phyloP scores from a whole-genome alignment of 2,329 filamentous ascomycete species.

The Nemania diffusa region DNA sequence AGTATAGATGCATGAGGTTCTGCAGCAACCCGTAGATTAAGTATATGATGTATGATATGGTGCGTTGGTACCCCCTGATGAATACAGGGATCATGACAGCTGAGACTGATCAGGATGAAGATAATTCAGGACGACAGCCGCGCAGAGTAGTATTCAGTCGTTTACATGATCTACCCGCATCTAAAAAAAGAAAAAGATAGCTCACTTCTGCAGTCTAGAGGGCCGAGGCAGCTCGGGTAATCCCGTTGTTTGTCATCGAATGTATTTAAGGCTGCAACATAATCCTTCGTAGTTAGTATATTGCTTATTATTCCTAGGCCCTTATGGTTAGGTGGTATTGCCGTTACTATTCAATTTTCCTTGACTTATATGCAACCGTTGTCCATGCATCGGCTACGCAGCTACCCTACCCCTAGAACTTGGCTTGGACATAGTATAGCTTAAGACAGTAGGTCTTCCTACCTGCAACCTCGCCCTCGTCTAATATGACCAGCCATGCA shows the following conservation, averaged over 20 bases:
- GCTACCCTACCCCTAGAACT: constrained; percentile 25
- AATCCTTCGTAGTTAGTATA: background rate
- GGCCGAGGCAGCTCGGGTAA: background rate
- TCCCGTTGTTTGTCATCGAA: constrained; percentile 1
- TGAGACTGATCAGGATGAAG: background rate
- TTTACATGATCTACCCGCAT: background rate
- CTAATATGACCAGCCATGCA: background rate
- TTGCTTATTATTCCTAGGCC: background rate
- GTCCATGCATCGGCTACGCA: constrained; percentile 9
- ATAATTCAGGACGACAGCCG: background rate
- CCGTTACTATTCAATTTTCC: background rate
- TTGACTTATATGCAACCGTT: background rate
- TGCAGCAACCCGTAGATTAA: too few species aligned
- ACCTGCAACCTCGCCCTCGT: background rate
- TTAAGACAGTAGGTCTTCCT: background rate
- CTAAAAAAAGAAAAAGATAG: constrained; percentile 9
- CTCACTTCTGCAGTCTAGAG: background rate
- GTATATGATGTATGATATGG: background rate
- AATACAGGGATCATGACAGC: constrained; percentile 25
- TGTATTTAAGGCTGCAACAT: constrained; percentile 1
- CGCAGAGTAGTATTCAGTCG: constrained; percentile 12
- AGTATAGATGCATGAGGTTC: constrained; percentile 31
- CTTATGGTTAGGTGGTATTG: background rate
- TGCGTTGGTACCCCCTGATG: constrained; percentile 23
- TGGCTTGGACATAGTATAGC: background rate